A percentile compares a stretch with the other conserved stretches of the same genome.
Conservation (phyloP, 2,329 filamentous ascomycete genomes). For the Trichophyton verrucosum region DNA sequence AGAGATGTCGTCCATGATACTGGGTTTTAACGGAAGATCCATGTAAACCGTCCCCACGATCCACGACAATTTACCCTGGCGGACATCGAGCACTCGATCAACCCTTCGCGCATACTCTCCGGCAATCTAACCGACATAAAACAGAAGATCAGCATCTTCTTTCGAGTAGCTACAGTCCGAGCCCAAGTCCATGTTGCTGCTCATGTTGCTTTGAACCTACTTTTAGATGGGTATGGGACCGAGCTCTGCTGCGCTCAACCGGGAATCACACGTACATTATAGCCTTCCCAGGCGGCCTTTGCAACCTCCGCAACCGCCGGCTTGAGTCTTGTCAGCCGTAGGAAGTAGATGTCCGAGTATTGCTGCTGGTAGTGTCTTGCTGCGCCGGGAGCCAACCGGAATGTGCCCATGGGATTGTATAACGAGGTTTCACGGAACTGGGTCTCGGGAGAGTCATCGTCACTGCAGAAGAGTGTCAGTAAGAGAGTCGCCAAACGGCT, state of each 20-base stretch:
- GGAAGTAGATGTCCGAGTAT: constrained; percentile 95
- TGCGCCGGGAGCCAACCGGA: constrained; percentile 53
- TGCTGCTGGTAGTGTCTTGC: constrained; percentile 76
- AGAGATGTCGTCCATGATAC: constrained; percentile 85
- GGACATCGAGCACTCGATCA: constrained; percentile 83
- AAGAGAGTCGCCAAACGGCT: neutral
- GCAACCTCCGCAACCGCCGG: constrained; percentile 67
- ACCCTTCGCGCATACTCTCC: constrained; percentile 64
- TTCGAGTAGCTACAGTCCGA: neutral
- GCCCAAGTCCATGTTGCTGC: neutral
- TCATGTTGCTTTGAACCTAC: neutral
- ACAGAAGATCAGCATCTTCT: neutral
- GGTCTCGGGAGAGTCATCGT: constrained; percentile 26
- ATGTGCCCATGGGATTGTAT: constrained; percentile 68
- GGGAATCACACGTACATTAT: constrained; percentile 38
- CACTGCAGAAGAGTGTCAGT: neutral
- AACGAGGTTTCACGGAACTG: constrained; percentile 44
- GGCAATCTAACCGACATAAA: constrained; percentile 43
- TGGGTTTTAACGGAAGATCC: constrained; percentile 92
- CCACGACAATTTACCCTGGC: constrained; percentile 93
- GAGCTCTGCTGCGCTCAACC: neutral
- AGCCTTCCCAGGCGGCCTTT: constrained; percentile 60
- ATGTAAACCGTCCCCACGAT: constrained; percentile 90
- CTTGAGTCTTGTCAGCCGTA: constrained; percentile 78
- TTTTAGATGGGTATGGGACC: neutral